Conservation (phyloP, 306 rosid species). For the Acmispon strigosus region DNA sequence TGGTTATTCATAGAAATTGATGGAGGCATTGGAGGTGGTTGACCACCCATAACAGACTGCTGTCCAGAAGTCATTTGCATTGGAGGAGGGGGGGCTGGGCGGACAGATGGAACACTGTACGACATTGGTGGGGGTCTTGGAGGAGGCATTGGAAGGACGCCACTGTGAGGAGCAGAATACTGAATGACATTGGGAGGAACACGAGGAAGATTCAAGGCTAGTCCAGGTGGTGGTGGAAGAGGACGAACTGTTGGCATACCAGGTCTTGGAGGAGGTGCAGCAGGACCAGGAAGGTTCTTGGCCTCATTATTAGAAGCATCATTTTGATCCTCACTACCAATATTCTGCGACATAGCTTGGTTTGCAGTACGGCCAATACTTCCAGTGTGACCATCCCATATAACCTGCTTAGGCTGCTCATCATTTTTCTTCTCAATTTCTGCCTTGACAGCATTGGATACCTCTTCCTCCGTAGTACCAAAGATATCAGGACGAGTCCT, state of each 20-base stretch:
- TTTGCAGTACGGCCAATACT: conserved; percentile 94
- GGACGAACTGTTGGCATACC: conserved; percentile 78
- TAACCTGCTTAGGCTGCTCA: conserved; percentile 95
- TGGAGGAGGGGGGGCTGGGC: conserved; percentile 60
- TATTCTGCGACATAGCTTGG: conserved; percentile 85
- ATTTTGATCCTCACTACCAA: conserved; percentile 62
- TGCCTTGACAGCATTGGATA: conserved; percentile 95
- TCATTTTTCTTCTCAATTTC: conserved; percentile 95
- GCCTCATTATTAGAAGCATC: conserved; percentile 46
- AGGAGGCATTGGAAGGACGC: conserved; percentile 51
- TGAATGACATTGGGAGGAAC: conserved; percentile 46
- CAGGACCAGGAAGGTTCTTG: conserved; percentile 80
- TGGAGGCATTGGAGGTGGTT: conserved; percentile 58
- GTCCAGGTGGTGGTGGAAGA: conserved; percentile 91
- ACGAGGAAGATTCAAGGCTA: conserved; percentile 88
- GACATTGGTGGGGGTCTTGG: conserved; percentile 63
- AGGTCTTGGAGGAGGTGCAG: conserved; percentile 86
- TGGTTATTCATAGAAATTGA: conserved; percentile 51
- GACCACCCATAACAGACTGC: conserved; percentile 47
- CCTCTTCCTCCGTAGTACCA: conserved; percentile 97
- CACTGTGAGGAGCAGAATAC: conserved; percentile 52
- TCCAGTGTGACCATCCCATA: conserved; percentile 99
- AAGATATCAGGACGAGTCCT: conserved; percentile 95
- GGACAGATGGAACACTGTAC: conserved; percentile 37
- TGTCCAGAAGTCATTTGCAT: conserved; percentile 64